These are phyloP conservation scores for Chlorophyllum brunneum DNA, from an alignment of 768 basidiomycete species.

Conservation along the genomic window DNA sequence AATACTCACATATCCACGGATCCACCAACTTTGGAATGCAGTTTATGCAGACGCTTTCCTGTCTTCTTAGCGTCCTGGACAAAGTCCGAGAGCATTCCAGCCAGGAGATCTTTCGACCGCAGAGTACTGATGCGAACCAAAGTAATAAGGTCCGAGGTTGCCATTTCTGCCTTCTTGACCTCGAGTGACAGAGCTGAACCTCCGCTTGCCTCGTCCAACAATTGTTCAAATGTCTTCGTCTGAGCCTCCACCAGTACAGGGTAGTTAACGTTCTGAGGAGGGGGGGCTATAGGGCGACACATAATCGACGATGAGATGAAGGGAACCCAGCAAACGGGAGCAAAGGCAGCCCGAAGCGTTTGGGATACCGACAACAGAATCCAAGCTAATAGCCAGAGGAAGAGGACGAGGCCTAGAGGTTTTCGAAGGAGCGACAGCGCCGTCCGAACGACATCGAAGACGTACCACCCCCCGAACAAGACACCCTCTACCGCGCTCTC, in stretches of 20 bases:
- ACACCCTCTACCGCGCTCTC: slow-evolving; percentile 27
- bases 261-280: slow-evolving; percentile 52
- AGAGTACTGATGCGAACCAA: slow-evolving; percentile 63
- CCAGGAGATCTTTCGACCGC: slow-evolving; percentile 54
- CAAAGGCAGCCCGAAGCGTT: slow-evolving; percentile 42
- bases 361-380: slow-evolving; percentile 36
- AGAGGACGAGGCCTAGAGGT: slow-evolving; percentile 53
- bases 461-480: slow-evolving; percentile 33
- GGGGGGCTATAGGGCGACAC: slow-evolving; percentile 28
- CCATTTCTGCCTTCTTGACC: slow-evolving; percentile 76
- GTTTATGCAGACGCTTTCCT: slow-evolving; percentile 54
- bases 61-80: slow-evolving; percentile 58
- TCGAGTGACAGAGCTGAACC: slow-evolving; percentile 59
- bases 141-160: slow-evolving; percentile 61
- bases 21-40: slow-evolving; percentile 66
- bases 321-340: slow-evolving; percentile 62
- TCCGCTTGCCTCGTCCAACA: slow-evolving; percentile 56
- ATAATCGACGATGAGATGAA: slow-evolving; percentile 45
- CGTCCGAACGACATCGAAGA: slow-evolving; percentile 42
- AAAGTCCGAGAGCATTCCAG: slow-evolving; percentile 48
- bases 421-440: slow-evolving; percentile 47
- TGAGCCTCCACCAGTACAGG: slow-evolving; percentile 58
- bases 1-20: slow-evolving; percentile 67
- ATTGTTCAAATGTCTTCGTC: slow-evolving; percentile 55
- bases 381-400: slow-evolving; percentile 46